Percentiles rank a stretch among this genome's conserved stretches.
Evolutionary conservation across 495 filamentous ascomycete species (phyloP).

Genomic region (Staphylotrichum longicolle): DNA sequence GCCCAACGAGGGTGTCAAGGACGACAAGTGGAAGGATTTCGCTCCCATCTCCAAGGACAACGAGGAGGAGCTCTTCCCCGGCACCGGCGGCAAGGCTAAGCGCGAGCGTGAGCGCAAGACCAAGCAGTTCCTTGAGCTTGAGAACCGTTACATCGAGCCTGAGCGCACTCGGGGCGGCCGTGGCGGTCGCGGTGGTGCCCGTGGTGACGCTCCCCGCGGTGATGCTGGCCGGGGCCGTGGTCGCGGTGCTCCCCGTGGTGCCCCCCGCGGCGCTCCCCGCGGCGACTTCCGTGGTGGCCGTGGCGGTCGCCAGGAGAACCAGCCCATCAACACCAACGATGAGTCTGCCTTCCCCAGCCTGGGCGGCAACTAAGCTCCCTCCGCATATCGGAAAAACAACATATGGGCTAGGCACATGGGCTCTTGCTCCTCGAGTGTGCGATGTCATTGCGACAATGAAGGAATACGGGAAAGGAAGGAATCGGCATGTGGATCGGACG

Average conservation of each 20-base stretch:
- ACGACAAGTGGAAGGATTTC: constrained; percentile 83
- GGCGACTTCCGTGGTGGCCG: constrained; percentile 43
- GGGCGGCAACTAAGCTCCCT: constrained; percentile 42
- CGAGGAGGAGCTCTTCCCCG: constrained; percentile 74
- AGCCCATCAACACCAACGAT: constrained; percentile 61
- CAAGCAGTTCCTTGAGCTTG: constrained; percentile 85
- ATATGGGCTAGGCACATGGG: not conserved
- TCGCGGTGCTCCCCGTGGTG: constrained; percentile 43
- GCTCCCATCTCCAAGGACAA: constrained; percentile 72
- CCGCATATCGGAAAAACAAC: constrained; percentile 5
- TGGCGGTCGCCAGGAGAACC: constrained; percentile 27
- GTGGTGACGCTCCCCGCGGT: constrained; percentile 30
- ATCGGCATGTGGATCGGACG: constrained; percentile 6
- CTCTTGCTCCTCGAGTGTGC: not conserved
- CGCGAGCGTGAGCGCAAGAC: constrained; percentile 87
- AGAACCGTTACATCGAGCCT: constrained; percentile 71
- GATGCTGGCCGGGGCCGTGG: constrained; percentile 38
- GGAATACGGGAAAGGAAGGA: constrained; percentile 4
- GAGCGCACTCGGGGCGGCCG: constrained; percentile 56
- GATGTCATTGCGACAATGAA: constrained; percentile 3
- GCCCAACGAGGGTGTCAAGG: constrained; percentile 83
- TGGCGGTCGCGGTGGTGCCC: constrained; percentile 51
- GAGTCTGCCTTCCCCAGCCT: constrained; percentile 71
- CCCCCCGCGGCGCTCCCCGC: constrained; percentile 37
- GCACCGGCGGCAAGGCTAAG: constrained; percentile 73